Percentiles rank a stretch among this genome's conserved stretches.
phyloP scores from a whole-genome alignment of 2,329 filamentous ascomycete genomes.

The Pseudocercospora crystallina region DNA sequence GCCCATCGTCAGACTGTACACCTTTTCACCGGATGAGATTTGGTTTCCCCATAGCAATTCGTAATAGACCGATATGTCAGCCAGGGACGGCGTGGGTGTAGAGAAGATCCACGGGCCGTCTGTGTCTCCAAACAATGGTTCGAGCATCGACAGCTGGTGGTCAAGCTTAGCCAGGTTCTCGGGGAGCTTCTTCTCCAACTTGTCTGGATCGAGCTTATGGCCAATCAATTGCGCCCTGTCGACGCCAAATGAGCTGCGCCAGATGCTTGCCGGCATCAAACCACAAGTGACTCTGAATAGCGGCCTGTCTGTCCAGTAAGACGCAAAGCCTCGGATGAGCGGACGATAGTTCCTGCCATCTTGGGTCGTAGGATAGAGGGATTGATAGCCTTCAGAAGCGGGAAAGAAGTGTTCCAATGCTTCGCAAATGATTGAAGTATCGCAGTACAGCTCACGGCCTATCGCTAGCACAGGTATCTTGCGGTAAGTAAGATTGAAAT shows the following conservation, averaged over 20 bases:
- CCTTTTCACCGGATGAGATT: slow-evolving; percentile 37
- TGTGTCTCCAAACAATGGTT: slow-evolving; percentile 34
- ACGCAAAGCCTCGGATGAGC: slow-evolving; percentile 41
- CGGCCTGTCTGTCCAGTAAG: slow-evolving; percentile 44
- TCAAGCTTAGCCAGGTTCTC: slow-evolving; percentile 40
- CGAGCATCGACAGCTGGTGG: slow-evolving; percentile 39
- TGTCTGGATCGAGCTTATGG: slow-evolving; percentile 38
- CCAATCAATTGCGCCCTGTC: slow-evolving; percentile 43
- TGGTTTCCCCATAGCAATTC: slow-evolving; percentile 42
- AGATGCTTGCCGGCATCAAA: slow-evolving; percentile 42
- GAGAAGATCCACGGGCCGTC: slow-evolving; percentile 38
- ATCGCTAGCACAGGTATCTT: slow-evolving; percentile 38
- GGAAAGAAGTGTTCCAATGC: slow-evolving; percentile 35
- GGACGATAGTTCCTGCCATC: slow-evolving; percentile 37
- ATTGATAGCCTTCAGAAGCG: slow-evolving; percentile 33
- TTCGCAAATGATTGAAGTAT: slow-evolving; percentile 36
- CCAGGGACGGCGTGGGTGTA: slow-evolving; percentile 36
- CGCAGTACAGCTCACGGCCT: slow-evolving; percentile 36
- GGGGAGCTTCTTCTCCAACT: slow-evolving; percentile 41
- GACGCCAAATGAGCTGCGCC: slow-evolving; percentile 40
- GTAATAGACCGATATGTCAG: slow-evolving; percentile 41
- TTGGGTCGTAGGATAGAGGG: slow-evolving; percentile 36
- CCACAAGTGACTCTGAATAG: slow-evolving; percentile 43
- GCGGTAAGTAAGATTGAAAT: slow-evolving; percentile 41
- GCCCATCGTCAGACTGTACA: slow-evolving; percentile 39